phyloP scores from a whole-genome alignment of 257 asterid genomes.

The Paraleonurus japonicus region DNA sequence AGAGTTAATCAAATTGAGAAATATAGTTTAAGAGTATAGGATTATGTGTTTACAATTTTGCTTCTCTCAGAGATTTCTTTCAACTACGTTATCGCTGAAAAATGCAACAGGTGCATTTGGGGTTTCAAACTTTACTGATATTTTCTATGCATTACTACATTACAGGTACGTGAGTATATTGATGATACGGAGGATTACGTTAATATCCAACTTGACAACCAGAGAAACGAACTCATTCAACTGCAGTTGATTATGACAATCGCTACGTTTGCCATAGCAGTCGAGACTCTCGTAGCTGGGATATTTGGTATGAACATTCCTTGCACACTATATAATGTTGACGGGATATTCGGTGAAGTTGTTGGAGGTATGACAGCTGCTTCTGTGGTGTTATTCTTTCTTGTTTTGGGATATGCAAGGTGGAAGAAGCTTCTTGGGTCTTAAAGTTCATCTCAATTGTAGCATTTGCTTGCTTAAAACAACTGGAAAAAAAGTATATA shows the following conservation, averaged over 20 bases:
- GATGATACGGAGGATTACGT: conserved; percentile 94
- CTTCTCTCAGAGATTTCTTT: background rate
- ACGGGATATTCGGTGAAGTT: conserved; percentile 44
- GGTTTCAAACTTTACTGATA: background rate
- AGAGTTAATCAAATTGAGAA: background rate
- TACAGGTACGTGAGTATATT: conserved; percentile 84
- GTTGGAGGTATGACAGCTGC: conserved; percentile 45
- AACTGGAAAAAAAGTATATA: background rate
- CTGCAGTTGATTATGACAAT: conserved; percentile 79
- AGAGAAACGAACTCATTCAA: conserved; percentile 87
- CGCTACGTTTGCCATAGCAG: conserved; percentile 68
- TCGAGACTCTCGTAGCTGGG: conserved; percentile 63
- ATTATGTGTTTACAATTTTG: background rate
- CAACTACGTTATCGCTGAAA: background rate
- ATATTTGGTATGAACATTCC: conserved; percentile 87
- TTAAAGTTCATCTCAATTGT: conserved; percentile 27
- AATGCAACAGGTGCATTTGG: background rate
- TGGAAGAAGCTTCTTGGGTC: conserved; percentile 92
- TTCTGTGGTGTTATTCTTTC: conserved; percentile 48
- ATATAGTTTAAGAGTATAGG: background rate
- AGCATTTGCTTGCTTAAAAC: background rate
- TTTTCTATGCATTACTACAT: background rate
- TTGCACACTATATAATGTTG: conserved; percentile 25
- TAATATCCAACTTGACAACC: conserved; percentile 90
- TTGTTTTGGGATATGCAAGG: conserved; percentile 71